Evolutionary conservation across 495 filamentous ascomycete species (phyloP), one percentile per base, ranked within the genome.

Genomic region (Podospora pseudopauciseta): DNA sequence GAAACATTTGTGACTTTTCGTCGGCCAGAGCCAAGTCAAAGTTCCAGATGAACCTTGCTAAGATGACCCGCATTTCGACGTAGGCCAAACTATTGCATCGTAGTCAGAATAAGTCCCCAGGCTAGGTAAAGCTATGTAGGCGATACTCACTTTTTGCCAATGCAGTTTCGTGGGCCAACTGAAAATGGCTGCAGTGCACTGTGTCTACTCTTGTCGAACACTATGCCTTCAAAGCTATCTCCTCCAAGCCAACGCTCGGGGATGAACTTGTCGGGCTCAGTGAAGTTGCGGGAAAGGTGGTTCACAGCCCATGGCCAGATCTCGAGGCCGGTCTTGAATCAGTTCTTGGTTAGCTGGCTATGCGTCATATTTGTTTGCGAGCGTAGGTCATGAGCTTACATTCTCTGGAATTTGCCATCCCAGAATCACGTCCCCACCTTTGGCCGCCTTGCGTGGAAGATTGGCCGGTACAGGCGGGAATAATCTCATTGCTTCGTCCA

Each of bases 401-500:
- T 72, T 72, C 5, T 72, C 78, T 15, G 79, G 79, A 18, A 83
- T 78, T 4, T 76, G 79, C 19, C 76, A 69, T 0, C 82, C 86
- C 26, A 74, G 67, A 39, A 90, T 81, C 1, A 69, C 71, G 30
- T 72, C 79, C 20, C 88, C 87, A 0, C 77, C 80, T 6, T 73
- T 66, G 2, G 84, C 80, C 7, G 75, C 73, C 0, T 78, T 57
- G 6, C 87, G 77, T 3, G 83, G 81, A 13, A 73, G n/a, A 9
- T 27, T 30, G n/a, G 34, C 75, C 0, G 84, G 79, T 0, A 84
- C 77, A 0, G 87, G 85, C 1, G 87, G 84, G 68, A 84, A 86
- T 61, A 87, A 74, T 2, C 88, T 82, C 77, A 90, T 73, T 1
- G 79, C 71, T 73, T 90, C 88, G 27, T 86, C 74, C 5, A 89